Evolutionary conservation across 208 protist genomes (phyloP), one percentile per base, ranked within the genome.

Genomic region (Endotrypanum monterogeii): DNA sequence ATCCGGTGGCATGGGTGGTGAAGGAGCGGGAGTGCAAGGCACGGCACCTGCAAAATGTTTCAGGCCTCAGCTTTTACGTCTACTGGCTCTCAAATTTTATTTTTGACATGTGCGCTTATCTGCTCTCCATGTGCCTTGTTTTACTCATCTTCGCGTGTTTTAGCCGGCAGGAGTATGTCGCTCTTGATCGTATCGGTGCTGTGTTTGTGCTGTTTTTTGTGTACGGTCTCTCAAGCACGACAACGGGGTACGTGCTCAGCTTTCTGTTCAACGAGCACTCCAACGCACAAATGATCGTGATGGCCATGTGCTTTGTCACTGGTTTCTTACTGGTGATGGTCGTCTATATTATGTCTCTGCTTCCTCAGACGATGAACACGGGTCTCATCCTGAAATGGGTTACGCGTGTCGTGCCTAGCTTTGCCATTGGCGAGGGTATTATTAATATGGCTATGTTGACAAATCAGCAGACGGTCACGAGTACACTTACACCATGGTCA

Each of bases 11-110:
- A 7, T 94, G 85, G 83, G 65, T 96, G 7, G 90, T 96, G 74
- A 94, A 88, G 82, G 92, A 96, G 80, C 87, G 88, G 3, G 82
- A 93, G 76, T 89, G 80, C 71, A 91, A 88, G 62, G 76, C 90
- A 1, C 80, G 84, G 28, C 92, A 96, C 57, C 56, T 96, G 73
- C 92, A 96, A 82, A 88, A 84, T 56, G 77, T 96, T 32, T 92
- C 87, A 20, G 92, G 92, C 20, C 72, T 96, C 16, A 71, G 76
- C 54, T 85, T 86, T 70, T 83, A 78, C 56, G 62, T 91, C 2
- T 96, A 96, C 79, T 96, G 89, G 89, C 12, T 84, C 18, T 70
- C 78, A 30, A 93, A 84, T 62, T 87, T 91, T 25, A 32, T 89
- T 11, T 93, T 89, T 50, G 89, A 93, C 80, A 79, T 86, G 1